Conservation (phyloP, 2,329 filamentous ascomycete genomes). For the Nigrospora sphaerica region DNA sequence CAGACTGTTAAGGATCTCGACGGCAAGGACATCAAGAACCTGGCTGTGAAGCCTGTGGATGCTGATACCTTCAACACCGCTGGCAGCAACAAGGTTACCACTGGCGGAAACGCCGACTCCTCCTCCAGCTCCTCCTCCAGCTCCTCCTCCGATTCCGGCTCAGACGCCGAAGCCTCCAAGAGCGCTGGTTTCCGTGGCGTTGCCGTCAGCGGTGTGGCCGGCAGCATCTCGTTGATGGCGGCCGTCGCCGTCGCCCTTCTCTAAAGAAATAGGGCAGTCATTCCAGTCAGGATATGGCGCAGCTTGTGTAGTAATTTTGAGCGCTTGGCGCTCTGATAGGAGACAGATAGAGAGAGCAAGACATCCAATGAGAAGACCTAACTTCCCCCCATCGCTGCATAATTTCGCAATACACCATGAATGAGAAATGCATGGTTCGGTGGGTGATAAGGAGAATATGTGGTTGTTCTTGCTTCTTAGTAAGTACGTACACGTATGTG, state of each 20-base stretch:
- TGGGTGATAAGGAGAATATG: not conserved
- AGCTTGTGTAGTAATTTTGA: not conserved
- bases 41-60: constrained; percentile 32
- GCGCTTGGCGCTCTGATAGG: not conserved
- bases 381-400: not conserved
- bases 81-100: constrained; percentile 6
- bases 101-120: not conserved
- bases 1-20: constrained; percentile 32
- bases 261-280: not conserved
- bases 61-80: constrained; percentile 13
- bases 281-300: not conserved
- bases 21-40: constrained; percentile 32
- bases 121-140: not conserved
- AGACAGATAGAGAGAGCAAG: not conserved
- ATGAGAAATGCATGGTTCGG: not conserved
- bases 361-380: not conserved
- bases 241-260: not conserved
- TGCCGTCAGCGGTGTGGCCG: not conserved
- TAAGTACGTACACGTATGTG: no score
- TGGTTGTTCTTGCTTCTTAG: no score
- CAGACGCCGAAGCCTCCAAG: not conserved
- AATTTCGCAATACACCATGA: not conserved
- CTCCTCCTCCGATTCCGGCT: not conserved
- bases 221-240: not conserved
- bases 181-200: constrained; percentile 1